These are phyloP conservation scores for Epichloe sibirici DNA, from an alignment of 2,329 filamentous ascomycete genomes.

Conservation along the genomic window DNA sequence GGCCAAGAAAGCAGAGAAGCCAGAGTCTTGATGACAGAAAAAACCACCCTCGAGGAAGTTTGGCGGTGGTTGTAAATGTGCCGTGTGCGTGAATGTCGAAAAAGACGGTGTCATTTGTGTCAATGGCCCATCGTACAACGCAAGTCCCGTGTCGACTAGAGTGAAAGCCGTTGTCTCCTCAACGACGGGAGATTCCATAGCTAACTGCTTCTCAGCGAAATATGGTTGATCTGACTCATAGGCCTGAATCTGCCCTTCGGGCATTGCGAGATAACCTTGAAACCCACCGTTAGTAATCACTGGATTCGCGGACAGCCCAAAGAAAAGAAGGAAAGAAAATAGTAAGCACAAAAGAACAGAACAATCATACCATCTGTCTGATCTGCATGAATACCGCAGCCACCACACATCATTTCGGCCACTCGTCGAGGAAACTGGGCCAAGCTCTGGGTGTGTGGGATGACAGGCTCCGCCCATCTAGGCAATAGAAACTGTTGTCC, in stretches of 20 bases:
- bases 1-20: neutral
- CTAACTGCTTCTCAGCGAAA: constrained; percentile 2
- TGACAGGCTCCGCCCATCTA: constrained; percentile 12
- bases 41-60: neutral
- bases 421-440: constrained; percentile 18
- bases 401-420: constrained; percentile 19
- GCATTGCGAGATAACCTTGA: constrained; percentile 23
- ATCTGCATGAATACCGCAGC: constrained; percentile 18
- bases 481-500: constrained; percentile 11
- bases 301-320: neutral
- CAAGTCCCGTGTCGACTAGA: neutral
- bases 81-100: neutral
- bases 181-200: neutral
- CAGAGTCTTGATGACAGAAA: neutral
- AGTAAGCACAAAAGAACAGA: neutral
- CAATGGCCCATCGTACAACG: neutral
- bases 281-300: neutral
- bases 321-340: neutral
- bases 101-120: neutral
- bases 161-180: neutral
- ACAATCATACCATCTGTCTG: constrained; percentile 20
- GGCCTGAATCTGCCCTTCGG: constrained; percentile 12
- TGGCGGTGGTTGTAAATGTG: neutral
- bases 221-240: constrained; percentile 22
- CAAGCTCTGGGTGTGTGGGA: constrained; percentile 13